Conservation (phyloP, 495 filamentous ascomycete genomes). For the Stereocaulon alpinum region DNA sequence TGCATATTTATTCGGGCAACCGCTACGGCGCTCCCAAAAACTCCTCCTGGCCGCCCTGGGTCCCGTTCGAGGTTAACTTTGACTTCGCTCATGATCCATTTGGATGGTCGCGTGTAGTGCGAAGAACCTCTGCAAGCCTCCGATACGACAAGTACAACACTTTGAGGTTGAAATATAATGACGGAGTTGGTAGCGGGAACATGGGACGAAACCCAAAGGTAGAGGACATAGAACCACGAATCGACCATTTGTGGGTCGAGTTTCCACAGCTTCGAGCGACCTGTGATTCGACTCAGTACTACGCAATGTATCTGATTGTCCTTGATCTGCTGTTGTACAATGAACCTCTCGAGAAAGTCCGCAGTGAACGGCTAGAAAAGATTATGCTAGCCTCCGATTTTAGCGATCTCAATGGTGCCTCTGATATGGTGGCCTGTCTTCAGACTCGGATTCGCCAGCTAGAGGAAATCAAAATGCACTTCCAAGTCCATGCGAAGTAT, state of each 20-base stretch:
- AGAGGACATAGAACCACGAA: conserved; percentile 53
- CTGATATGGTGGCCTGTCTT: conserved; percentile 83
- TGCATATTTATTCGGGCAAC: conserved; percentile 90
- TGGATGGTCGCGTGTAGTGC: conserved; percentile 88
- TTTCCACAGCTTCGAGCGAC: conserved; percentile 87
- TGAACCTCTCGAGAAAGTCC: conserved; percentile 90
- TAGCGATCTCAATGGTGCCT: conserved; percentile 86
- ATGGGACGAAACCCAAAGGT: conserved; percentile 26
- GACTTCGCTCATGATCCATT: conserved; percentile 87
- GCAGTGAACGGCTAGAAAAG: conserved; percentile 86
- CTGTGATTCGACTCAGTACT: conserved; percentile 94
- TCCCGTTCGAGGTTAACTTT: conserved; percentile 95
- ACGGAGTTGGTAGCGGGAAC: conserved; percentile 67
- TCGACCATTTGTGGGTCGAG: conserved; percentile 93
- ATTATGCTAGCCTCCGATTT: conserved; percentile 99
- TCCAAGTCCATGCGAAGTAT: conserved; percentile 82
- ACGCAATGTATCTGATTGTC: conserved; percentile 93
- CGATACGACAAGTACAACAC: conserved; percentile 98
- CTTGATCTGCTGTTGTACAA: conserved; percentile 89
- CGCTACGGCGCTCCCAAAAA: conserved; percentile 76
- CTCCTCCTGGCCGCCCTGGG: conserved; percentile 93
- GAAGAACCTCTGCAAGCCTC: conserved; percentile 85
- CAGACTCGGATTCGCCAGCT: conserved; percentile 88
- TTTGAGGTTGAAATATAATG: conserved; percentile 92
- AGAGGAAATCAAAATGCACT: conserved; percentile 93